These are phyloP conservation scores for Gossypium mustelinum DNA, from an alignment of 345 rosid genomes.

Conservation along the genomic window DNA sequence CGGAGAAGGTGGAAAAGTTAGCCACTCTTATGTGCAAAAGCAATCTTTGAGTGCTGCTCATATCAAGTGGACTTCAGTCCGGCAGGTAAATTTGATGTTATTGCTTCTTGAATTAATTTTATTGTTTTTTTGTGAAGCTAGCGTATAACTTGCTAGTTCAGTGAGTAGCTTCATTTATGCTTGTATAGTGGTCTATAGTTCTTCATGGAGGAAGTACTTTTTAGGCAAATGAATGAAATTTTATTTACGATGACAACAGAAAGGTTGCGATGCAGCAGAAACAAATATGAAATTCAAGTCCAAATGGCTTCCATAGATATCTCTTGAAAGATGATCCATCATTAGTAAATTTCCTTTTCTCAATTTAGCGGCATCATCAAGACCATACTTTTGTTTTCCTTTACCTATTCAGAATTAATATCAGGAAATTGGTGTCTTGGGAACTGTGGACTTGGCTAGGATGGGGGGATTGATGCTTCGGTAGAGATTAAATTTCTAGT, in stretches of 20 bases:
- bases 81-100: conserved; percentile 49
- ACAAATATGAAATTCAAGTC: background rate
- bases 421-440: background rate
- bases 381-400: background rate
- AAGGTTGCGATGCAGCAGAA: background rate
- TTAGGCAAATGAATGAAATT: background rate
- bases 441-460: background rate
- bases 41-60: conserved; percentile 75
- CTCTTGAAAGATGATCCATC: background rate
- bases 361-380: background rate
- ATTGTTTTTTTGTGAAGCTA: background rate
- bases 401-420: background rate
- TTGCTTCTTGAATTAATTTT: background rate
- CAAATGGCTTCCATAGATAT: background rate
- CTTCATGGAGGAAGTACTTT: background rate
- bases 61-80: conserved; percentile 82
- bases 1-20: conserved; percentile 54
- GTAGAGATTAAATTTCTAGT: background rate
- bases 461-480: background rate
- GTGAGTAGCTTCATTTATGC: background rate
- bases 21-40: conserved; percentile 79
- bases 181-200: background rate
- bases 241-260: background rate
- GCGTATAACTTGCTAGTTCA: background rate
- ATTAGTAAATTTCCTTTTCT: background rate